Evolutionary conservation across 2,329 filamentous ascomycete species (phyloP), one percentile per base, ranked within the genome.

Genomic region (Colletotrichum sp.): DNA sequence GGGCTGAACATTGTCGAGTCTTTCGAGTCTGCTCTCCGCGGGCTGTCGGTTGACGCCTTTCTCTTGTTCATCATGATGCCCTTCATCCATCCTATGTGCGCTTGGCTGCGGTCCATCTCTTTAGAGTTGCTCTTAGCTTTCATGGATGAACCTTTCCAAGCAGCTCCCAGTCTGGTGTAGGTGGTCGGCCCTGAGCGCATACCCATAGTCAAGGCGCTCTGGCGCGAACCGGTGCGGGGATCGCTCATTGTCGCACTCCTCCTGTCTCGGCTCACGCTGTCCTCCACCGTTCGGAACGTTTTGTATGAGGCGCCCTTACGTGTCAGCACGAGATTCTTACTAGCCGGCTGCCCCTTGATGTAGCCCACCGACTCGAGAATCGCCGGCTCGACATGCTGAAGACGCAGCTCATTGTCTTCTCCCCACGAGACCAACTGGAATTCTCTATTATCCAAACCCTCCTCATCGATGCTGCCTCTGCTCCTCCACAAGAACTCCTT

Each of bases 381-480:
- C 30, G 92, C 87, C 1, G 91, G 86, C 55, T 95, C 90, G 24
- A 96, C 90, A 64, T 92, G 93, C 81, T 98, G 94, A 32, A 98
- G 88, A 65, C 94, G 93, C 34, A 98, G 87, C 80, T 96, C 92
- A 78, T 94, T 94, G 82, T 98, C 96, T 65, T 94, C 93, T 30
- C 96, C 96, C 96, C 96, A 98, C 0, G 96, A 96, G 1, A 98
- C 95, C 21, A 98, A 88, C 83, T 98, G 96, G 78, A 98, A 98
- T 68, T 98, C 96, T 79, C 96, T 92, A 77, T 96, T 88, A 80
- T 98, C 96, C 61, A 94, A 85, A n/a, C 91, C 90, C 70, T 95
- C 91, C 18, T 92, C 90, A 21, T 90, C 90, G 24, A 93, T 88
- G 18, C 85, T 85, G 48, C 96, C 96, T 71, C 96, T 92, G 64